phyloP scores from a whole-genome alignment of 192 early-diverging fungal species.

The Oehlia diaphana region DNA sequence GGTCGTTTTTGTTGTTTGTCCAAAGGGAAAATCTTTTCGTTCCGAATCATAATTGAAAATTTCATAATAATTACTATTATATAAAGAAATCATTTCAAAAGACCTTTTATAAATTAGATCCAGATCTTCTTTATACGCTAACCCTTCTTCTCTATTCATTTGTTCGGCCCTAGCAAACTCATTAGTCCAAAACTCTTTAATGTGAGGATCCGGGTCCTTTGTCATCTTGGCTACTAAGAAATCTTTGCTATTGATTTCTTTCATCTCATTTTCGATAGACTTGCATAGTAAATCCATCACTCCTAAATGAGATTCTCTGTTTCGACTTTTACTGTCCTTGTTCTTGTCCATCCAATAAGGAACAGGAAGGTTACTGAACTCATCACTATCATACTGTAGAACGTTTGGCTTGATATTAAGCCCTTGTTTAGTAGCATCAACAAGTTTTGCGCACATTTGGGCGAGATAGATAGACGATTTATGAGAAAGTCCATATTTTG shows the following conservation, averaged over 20 bases:
- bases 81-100: not conserved
- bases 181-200: not conserved
- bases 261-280: not conserved
- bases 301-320: not conserved
- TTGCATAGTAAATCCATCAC: not conserved
- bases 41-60: not conserved
- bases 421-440: slow-evolving; percentile 41
- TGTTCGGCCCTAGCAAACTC: not conserved
- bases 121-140: not conserved
- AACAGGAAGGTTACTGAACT: not conserved
- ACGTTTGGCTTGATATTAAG: slow-evolving; percentile 12
- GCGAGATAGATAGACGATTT: not conserved
- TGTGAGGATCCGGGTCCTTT: not conserved
- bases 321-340: not conserved
- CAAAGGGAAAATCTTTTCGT: not conserved
- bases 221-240: not conserved
- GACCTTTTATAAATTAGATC: not conserved
- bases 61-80: not conserved
- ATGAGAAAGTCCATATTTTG: not conserved
- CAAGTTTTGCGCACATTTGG: slow-evolving; percentile 37
- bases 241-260: not conserved
- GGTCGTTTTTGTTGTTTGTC: not conserved
- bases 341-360: slow-evolving; percentile 32
- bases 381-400: not conserved
- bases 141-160: not conserved